Base-by-base conservation (phyloP, 78 protist genomes). In the Dictyostelium brefeldianum region DNA sequence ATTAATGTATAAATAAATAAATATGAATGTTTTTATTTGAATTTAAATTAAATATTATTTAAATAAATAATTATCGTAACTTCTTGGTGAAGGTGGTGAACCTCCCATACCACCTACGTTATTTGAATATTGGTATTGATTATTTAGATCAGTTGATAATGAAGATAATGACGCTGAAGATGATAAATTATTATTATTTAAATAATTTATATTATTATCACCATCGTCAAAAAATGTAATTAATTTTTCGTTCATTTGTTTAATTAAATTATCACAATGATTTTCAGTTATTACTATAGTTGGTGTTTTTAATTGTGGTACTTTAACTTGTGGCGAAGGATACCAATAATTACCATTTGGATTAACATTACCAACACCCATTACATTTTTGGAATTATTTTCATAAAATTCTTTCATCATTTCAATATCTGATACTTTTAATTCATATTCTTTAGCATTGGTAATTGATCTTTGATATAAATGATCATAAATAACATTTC, bases 401-500 rank as follows among this genome's bases (percentile, higher is more conserved):
- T 59, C 36, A 41, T 84, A 84, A 18, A 84, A 84, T 25, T 22
- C 1, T 48, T 75, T 71, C 92, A 84, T 84, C 25, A 84, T 29
- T 43, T 84, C 92, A 12, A 84, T 70, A 75, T 84, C 92, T 5
- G 20, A 22, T 20, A 59, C 25, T 29, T 51, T 84, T 14, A 84
- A 27, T 74, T 71, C 74, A 27, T 84, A 84, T 47, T 84, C 92
- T 27, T 84, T 84, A 1, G 92, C 83, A 84, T 84, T 84, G 1
- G 82, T 47, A 54, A 73, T 71, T 8, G 83, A 47, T 75, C 92
- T 84, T 15, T 29, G 64, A 74, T 25, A 84, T 5, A 84, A 27
- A 27, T 84, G 92, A 46, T 84, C 92, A 47, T 56, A 84, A 17
- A 84, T 46, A 17, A 84, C 62, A 51, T 84, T 84, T 84, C 92